Percentiles rank a stretch among this genome's conserved stretches.
phyloP scores from a whole-genome alignment of 768 basidiomycete species.

The Cantharellus cinnabarinus region DNA sequence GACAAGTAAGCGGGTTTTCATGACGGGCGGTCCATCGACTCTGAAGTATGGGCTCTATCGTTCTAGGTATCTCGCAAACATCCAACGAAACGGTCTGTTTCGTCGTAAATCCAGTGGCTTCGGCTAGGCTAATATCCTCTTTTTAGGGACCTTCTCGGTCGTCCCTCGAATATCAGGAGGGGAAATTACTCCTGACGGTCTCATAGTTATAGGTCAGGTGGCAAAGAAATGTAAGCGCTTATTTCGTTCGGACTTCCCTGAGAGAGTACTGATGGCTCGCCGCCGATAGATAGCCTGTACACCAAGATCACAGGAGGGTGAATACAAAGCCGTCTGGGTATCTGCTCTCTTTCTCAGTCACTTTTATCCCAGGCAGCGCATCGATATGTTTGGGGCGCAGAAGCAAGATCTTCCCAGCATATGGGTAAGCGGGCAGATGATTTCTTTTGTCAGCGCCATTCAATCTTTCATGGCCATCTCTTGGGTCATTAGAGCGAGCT shows the following conservation, averaged over 20 bases:
- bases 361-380: constrained; percentile 28
- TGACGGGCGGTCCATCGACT: neutral
- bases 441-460: neutral
- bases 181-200: constrained; percentile 45
- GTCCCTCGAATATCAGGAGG: constrained; percentile 53
- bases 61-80: neutral
- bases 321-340: neutral
- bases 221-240: constrained; percentile 34
- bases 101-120: neutral
- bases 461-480: neutral
- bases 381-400: constrained; percentile 51
- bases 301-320: neutral
- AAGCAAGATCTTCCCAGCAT: constrained; percentile 51
- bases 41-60: neutral
- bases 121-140: neutral
- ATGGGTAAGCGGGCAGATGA: constrained; percentile 22
- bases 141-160: constrained; percentile 39
- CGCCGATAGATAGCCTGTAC: neutral
- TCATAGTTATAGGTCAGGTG: constrained; percentile 42
- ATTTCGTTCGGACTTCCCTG: neutral
- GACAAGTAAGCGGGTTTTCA: constrained; percentile 20
- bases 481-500: constrained; percentile 19
- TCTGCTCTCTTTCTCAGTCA: neutral
- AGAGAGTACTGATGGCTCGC: constrained; percentile 1
- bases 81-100: neutral